These are phyloP conservation scores for Fusarium nygamai DNA, from an alignment of 2,329 filamentous ascomycete species.

Conservation along the genomic window DNA sequence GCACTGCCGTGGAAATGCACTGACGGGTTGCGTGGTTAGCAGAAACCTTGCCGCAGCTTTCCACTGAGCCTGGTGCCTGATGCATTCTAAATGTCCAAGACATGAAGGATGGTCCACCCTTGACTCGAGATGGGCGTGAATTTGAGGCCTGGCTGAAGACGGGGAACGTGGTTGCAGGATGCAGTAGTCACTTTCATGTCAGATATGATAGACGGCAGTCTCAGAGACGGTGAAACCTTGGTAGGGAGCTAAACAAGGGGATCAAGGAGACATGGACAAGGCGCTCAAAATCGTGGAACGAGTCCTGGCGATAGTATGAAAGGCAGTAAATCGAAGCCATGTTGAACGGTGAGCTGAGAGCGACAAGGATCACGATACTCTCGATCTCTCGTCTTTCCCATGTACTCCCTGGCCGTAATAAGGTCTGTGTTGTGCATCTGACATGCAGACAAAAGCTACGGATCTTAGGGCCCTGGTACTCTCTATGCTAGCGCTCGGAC, in stretches of 20 bases:
- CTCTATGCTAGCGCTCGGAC: constrained; percentile 18
- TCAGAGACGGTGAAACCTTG: constrained; percentile 9
- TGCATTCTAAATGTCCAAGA: constrained; percentile 2
- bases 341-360: background rate
- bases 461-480: constrained; percentile 1
- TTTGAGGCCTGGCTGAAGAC: constrained; percentile 22
- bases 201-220: constrained; percentile 10
- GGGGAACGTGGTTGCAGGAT: constrained; percentile 18
- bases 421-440: constrained; percentile 29
- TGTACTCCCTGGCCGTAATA: constrained; percentile 2
- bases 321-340: background rate
- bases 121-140: constrained; percentile 25
- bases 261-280: background rate
- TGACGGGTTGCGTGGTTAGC: constrained; percentile 10
- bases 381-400: constrained; percentile 7
- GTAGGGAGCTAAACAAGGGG: background rate
- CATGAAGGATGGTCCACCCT: constrained; percentile 3
- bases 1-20: constrained; percentile 12
- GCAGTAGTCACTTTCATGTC: constrained; percentile 8
- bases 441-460: constrained; percentile 17
- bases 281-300: background rate
- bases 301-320: background rate
- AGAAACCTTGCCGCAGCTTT: background rate
- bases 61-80: constrained; percentile 1
- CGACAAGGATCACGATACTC: constrained; percentile 14